Base-by-base conservation (phyloP, 306 rosid genomes). In the Vachellia pachyceras region DNA sequence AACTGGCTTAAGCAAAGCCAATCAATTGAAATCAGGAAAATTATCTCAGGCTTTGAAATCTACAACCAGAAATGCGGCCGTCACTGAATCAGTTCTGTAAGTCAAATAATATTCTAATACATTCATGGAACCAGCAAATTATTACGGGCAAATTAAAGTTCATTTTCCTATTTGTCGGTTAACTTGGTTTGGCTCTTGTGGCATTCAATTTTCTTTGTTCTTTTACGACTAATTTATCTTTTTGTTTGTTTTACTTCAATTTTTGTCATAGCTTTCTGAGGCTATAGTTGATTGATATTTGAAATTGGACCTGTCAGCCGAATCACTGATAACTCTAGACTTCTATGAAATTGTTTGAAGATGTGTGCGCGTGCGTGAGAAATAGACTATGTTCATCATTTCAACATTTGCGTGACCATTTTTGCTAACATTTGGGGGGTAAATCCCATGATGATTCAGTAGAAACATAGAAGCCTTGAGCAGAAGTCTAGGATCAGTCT, bases 21-120 rank as follows among this genome's bases (percentile, higher is more conserved):
- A 84, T 83, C 90, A 70, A 85, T 3, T 80, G 45, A 91, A 88
- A 86, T 88, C 89, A 40, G 87, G 84, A 74, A 83, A 69, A 25
- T 77, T 88, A 45, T 74, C 83, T 33, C 93, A 79, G 84, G 76
- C 83, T 44, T 74, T 90, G 69, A 91, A 89, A 86, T 77, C 94
- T 80, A 87, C 89, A 78, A 84, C 95, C 71, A 83, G 82, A 83
- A 90, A 73, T 79, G 83, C 41, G 5, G 86, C 86, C 12, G 91
- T 91, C 72, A 82, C 94, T 25, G 93, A 91, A 55, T 87, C 97
- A 82, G 84, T 93, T 82, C 95, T 93, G 98, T 91, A 89, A 91
- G 99, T 68, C 70, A 60, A 52, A 75, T 69, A 73, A 39, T 63
- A 67, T 12, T 44, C 36, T 69, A 44, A 22, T 10, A 11, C 17